A percentile compares a stretch with the other conserved stretches of the same genome.
These are phyloP conservation scores for Pseudohalonectria lignicola DNA, from an alignment of 2,329 filamentous ascomycete genomes.

Conservation along the genomic window DNA sequence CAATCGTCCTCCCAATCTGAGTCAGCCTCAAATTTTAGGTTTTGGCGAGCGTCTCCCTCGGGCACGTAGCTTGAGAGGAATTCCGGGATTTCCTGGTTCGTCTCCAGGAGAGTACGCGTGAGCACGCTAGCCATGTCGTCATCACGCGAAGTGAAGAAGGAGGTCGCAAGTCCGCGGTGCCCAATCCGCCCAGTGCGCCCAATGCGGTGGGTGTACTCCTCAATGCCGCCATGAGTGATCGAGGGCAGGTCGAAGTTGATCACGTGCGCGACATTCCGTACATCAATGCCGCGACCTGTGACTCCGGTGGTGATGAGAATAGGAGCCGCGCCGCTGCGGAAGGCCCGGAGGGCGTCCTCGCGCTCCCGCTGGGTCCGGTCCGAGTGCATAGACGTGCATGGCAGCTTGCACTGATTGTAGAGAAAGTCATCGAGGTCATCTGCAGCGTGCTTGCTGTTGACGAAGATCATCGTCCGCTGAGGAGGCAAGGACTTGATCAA, in stretches of 20 bases:
- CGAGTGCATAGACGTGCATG: conserved; percentile 78
- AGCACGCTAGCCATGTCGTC: conserved; percentile 62
- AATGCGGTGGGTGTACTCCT: conserved; percentile 91
- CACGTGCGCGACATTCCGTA: conserved; percentile 77
- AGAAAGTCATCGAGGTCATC: conserved; percentile 83
- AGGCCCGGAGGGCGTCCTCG: conserved; percentile 81
- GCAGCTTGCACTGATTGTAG: conserved; percentile 61
- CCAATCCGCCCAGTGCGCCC: conserved; percentile 93
- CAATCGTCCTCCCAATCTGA: conserved; percentile 34
- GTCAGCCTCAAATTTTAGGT: conserved; percentile 44
- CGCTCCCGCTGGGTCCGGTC: conserved; percentile 84
- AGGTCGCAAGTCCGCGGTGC: conserved; percentile 73
- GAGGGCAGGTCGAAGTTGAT: conserved; percentile 88
- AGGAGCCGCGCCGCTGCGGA: conserved; percentile 62
- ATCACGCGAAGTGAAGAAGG: conserved; percentile 76
- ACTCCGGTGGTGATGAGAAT: conserved; percentile 83
- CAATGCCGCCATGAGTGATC: conserved; percentile 68
- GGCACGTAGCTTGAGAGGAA: conserved; percentile 62
- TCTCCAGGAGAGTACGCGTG: conserved; percentile 74
- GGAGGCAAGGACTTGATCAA: conserved; percentile 61
- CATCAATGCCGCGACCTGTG: conserved; percentile 78
- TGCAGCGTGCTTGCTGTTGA: conserved; percentile 67
- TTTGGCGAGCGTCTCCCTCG: conserved; percentile 32
- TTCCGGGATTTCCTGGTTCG: conserved; percentile 66
- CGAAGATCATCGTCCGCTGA: conserved; percentile 78